Percentiles rank a stretch among this genome's conserved stretches.
Evolutionary conservation across 768 basidiomycete species (phyloP).

Genomic region (Lactarius sp.): DNA sequence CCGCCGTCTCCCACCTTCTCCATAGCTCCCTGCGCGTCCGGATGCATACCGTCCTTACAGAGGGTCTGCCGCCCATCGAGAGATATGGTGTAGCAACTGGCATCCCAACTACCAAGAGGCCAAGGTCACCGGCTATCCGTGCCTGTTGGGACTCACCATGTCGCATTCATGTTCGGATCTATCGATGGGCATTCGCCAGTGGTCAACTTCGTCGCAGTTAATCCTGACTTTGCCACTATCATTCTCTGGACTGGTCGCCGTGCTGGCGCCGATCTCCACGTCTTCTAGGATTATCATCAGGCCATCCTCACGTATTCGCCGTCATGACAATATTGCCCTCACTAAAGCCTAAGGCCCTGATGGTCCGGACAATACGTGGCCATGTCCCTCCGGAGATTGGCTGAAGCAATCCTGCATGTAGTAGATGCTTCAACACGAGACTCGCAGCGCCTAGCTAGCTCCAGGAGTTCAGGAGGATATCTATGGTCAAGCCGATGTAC

Average conservation of each 20-base stretch:
- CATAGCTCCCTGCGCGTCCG: no score
- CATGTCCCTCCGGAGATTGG: not conserved
- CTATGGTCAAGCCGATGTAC: no score
- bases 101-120: not conserved
- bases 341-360: not conserved
- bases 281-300: not conserved
- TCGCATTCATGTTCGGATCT: no score
- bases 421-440: not conserved
- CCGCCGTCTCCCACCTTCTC: not conserved
- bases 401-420: not conserved
- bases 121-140: not conserved
- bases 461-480: no score
- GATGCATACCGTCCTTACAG: not conserved
- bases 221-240: not conserved
- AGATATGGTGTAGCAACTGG: not conserved
- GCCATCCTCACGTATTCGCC: not conserved
- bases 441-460: no score
- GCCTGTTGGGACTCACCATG: no score
- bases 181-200: not conserved
- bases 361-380: not conserved
- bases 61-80: not conserved
- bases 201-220: not conserved
- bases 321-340: not conserved
- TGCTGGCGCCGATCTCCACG: not conserved
- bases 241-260: not conserved